Evolutionary conservation across 169 alveolate species (phyloP).

Genomic region (Sarcocystis neurona): DNA sequence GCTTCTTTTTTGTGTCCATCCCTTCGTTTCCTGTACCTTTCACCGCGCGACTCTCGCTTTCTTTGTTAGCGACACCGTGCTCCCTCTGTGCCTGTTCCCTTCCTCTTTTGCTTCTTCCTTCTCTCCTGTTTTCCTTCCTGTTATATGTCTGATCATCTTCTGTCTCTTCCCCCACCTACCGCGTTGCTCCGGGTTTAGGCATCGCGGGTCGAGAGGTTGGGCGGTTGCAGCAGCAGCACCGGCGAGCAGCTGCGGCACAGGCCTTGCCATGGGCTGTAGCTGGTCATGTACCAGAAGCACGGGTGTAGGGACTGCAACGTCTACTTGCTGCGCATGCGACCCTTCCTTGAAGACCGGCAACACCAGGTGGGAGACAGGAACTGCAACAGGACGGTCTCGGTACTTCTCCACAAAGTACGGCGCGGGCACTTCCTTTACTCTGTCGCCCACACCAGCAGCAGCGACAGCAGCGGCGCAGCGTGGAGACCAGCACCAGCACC

Average conservation of each 20-base stretch:
- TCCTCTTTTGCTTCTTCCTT: too few species aligned
- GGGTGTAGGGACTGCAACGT: constrained; percentile 27
- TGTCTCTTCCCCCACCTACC: neutral
- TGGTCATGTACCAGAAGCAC: constrained; percentile 21
- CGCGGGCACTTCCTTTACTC: constrained; percentile 29
- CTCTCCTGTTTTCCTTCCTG: too few species aligned
- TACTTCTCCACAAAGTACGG: constrained; percentile 36
- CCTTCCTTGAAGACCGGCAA: constrained; percentile 24
- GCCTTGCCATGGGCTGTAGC: neutral
- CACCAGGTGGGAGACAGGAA: constrained; percentile 5
- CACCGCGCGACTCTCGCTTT: too few species aligned
- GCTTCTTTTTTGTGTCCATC: too few species aligned
- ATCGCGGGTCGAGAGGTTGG: neutral
- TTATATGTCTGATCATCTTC: too few species aligned
- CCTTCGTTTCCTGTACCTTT: too few species aligned
- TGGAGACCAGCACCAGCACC: neutral
- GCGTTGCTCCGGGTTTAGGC: constrained; percentile 1
- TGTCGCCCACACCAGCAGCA: too few species aligned
- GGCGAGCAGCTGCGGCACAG: constrained; percentile 9
- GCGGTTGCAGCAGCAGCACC: neutral
- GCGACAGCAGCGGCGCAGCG: too few species aligned
- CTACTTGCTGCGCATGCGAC: constrained; percentile 25
- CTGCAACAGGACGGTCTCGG: constrained; percentile 14
- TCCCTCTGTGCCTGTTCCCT: too few species aligned
- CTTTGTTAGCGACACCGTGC: too few species aligned